phyloP scores from a whole-genome alignment of 1,284 basidiomycete species.

The Ganoderma lucidum region DNA sequence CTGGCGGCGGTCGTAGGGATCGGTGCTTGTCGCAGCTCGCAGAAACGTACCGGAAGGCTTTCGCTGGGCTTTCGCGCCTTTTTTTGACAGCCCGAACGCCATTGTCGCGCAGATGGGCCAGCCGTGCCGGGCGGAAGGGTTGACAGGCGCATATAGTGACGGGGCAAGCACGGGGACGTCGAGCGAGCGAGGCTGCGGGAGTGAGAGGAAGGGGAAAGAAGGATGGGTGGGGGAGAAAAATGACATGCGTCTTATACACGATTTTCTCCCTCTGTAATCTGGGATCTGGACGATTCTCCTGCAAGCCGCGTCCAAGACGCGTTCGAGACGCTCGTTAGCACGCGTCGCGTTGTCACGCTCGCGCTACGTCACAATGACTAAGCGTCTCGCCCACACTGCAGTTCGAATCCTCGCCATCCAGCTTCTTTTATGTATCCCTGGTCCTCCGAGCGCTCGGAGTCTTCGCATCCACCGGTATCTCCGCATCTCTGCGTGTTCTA shows the following conservation, averaged over 20 bases:
- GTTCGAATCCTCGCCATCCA: neutral
- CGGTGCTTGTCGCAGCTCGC: too few relatives aligned
- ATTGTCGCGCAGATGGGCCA: neutral
- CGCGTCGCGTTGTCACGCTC: neutral
- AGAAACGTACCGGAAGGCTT: neutral
- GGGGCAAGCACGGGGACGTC: neutral
- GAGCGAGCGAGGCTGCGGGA: neutral
- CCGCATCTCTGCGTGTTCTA: too few relatives aligned
- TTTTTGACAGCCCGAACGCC: too few relatives aligned
- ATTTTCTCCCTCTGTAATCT: neutral
- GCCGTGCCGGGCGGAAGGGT: neutral
- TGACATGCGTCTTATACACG: neutral
- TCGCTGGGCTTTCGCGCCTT: too few relatives aligned
- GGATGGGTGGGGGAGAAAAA: neutral
- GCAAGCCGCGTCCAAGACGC: neutral
- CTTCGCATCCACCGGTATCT: too few relatives aligned
- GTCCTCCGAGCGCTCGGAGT: too few relatives aligned
- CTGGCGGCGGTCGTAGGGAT: too few relatives aligned
- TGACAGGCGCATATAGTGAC: neutral
- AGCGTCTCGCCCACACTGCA: neutral
- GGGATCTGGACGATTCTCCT: neutral
- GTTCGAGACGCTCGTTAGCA: neutral
- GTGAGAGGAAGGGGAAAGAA: neutral
- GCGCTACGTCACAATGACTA: neutral
- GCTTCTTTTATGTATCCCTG: too few relatives aligned